Conservation (phyloP, 2,329 filamentous ascomycete species). For the Colletotrichum musicola region DNA sequence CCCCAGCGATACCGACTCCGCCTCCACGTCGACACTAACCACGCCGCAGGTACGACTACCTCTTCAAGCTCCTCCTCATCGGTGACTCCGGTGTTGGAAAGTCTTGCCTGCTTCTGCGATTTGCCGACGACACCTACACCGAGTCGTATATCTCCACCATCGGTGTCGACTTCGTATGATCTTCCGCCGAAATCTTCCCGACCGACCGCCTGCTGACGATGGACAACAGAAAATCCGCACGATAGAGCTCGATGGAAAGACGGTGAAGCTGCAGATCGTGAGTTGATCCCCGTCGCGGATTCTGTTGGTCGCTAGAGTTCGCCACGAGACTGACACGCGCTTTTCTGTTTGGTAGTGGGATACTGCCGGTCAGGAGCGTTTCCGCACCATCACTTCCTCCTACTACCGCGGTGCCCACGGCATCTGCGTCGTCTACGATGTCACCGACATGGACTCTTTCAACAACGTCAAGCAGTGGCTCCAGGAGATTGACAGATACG, state of each 20-base stretch:
- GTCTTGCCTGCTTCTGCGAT: constrained; percentile 97
- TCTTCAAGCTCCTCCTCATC: constrained; percentile 99
- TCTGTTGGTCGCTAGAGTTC: background rate
- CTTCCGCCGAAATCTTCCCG: background rate
- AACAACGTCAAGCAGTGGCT: constrained; percentile 99
- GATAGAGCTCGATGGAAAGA: constrained; percentile 99
- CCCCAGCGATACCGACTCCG: background rate
- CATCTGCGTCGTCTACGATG: constrained; percentile 99
- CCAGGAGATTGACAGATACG: constrained; percentile 99
- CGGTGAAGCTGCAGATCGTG: constrained; percentile 99
- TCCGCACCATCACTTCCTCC: constrained; percentile 99
- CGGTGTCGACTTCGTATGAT: constrained; percentile 94
- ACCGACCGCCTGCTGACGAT: constrained; percentile 30
- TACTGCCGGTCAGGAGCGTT: constrained; percentile 98
- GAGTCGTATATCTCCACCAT: constrained; percentile 99
- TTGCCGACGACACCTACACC: constrained; percentile 99
- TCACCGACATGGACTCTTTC: constrained; percentile 99
- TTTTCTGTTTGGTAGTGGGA: constrained; percentile 80
- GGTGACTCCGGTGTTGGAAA: constrained; percentile 99
- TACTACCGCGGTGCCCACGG: constrained; percentile 99
- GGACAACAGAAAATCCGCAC: constrained; percentile 93
- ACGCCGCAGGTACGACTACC: constrained; percentile 93
- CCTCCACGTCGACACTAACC: constrained; percentile 43
- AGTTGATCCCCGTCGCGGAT: constrained; percentile 51
- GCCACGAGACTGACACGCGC: constrained; percentile 45